Base-by-base conservation (phyloP, 2,329 filamentous ascomycete species). In the Scolecobasidium constrictum region DNA sequence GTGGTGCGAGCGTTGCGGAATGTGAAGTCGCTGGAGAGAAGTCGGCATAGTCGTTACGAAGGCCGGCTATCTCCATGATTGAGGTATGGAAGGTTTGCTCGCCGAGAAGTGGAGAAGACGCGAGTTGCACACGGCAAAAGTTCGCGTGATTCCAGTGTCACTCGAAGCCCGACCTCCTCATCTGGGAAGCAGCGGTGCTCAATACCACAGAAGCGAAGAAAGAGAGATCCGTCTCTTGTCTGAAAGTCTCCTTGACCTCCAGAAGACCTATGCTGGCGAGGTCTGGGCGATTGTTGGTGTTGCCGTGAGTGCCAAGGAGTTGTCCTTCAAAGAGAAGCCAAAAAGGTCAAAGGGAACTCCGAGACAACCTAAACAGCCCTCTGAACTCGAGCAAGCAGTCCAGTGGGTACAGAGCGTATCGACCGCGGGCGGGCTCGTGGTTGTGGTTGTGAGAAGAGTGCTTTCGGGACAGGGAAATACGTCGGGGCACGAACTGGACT, bases 41-140 rank as follows among this genome's bases (percentile, higher is more conserved):
- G 19, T 21, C 16, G 9, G 20, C 16, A 39, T 13, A 26, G 19
- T 16, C 20, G 34, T 13, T 36, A 13, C 34, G 11, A 13, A 36
- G 9, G 16, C 71, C 60, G 79, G 86, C 2, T 88, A 93, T n/a
- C n/a, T 31, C 26, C 26, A 31, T 31, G 26, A 31, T 31, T 31
- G 9, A n/a, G 9, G 26, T 31, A 31, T 31, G 26, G 26, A 9
- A 31, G 26, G 26, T 31, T 31, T 31, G 26, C 9, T 7, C 26
- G 9, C 26, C 26, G 9, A 31, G 26, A n/a, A n/a, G 9, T 31
- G 26, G 9, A n/a, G 26, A n/a, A 31, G 26, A 31, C 26, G 26
- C 26, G 26, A 31, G 26, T 7, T 31, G n/a, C 26, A 31, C 26
- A 31, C 26, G n/a, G n/a, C 26, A n/a, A n/a, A 31, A n/a, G 26